A percentile compares a stretch with the other conserved stretches of the same genome.
Evolutionary conservation across 805 yeast genomes (phyloP).

Genomic region (Kodamaea neixiangensis): DNA sequence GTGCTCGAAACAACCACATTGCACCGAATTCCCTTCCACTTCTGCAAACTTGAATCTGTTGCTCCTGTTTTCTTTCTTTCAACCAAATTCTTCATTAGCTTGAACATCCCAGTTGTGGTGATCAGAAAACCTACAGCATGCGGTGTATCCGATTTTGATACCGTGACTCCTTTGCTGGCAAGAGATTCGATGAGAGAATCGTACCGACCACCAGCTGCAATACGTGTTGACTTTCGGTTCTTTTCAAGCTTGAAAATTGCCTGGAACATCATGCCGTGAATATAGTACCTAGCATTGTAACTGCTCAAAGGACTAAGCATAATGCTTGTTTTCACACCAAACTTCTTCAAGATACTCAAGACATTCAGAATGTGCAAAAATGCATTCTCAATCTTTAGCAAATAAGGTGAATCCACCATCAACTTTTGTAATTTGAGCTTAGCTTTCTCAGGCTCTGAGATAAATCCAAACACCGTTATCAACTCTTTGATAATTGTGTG

Average conservation of each 20-base stretch:
- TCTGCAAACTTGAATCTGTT: slow-evolving; percentile 6
- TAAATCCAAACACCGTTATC: slow-evolving; percentile 71
- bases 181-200: slow-evolving; percentile 70
- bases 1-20: slow-evolving; percentile 79
- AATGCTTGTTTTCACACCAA: slow-evolving; percentile 61
- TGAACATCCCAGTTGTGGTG: slow-evolving; percentile 49
- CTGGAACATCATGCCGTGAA: slow-evolving; percentile 85
- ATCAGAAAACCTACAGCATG: slow-evolving; percentile 85
- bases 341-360: slow-evolving; percentile 49
- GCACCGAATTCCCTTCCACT: slow-evolving; percentile 53
- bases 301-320: slow-evolving; percentile 81
- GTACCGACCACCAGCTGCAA: slow-evolving; percentile 95
- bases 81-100: slow-evolving; percentile 34
- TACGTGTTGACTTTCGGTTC: slow-evolving; percentile 43
- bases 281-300: slow-evolving; percentile 77
- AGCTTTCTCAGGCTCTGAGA: slow-evolving; percentile 66
- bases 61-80: slow-evolving; percentile 14
- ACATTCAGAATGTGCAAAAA: slow-evolving; percentile 64
- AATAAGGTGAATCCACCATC: slow-evolving; percentile 72
- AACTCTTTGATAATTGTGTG: slow-evolving; percentile 82
- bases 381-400: slow-evolving; percentile 62
- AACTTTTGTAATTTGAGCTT: slow-evolving; percentile 61
- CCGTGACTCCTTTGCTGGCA: slow-evolving; percentile 45
- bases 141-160: slow-evolving; percentile 26
- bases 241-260: slow-evolving; percentile 67